Evolutionary conservation across 768 basidiomycete genomes (phyloP).

Genomic region (Sporobolomyces roseus): DNA sequence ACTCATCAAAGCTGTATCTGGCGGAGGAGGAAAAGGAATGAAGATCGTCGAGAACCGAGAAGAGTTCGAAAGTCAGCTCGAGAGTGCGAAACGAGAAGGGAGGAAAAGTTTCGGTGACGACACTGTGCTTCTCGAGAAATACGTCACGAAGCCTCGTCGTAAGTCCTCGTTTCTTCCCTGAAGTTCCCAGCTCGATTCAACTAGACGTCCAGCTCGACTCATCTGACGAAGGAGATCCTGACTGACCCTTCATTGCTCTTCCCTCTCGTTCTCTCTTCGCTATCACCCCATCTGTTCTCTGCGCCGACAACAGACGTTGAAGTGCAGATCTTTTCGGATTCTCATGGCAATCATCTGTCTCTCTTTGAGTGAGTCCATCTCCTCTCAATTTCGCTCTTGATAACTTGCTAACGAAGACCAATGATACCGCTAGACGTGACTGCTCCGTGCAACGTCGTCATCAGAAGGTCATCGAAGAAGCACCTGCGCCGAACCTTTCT

Average conservation of each 20-base stretch:
- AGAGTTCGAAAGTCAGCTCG: constrained; percentile 73
- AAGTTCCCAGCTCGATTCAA: too few relatives aligned
- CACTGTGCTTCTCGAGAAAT: constrained; percentile 78
- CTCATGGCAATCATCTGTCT: constrained; percentile 72
- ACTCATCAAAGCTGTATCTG: constrained; percentile 92
- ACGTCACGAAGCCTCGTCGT: constrained; percentile 77
- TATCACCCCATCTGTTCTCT: neutral
- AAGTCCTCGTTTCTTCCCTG: neutral
- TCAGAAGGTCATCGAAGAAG: constrained; percentile 86
- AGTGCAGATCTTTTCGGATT: constrained; percentile 90
- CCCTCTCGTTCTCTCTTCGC: too few relatives aligned
- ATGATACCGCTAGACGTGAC: constrained; percentile 11
- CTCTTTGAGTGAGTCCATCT: constrained; percentile 69
- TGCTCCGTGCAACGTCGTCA: constrained; percentile 53
- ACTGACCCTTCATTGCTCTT: too few relatives aligned
- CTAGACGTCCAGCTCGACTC: too few relatives aligned
- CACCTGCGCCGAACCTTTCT: constrained; percentile 83
- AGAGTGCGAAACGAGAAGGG: constrained; percentile 84
- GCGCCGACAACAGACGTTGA: constrained; percentile 56
- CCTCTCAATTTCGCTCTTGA: constrained; percentile 67
- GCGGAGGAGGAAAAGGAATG: constrained; percentile 96
- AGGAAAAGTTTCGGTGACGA: constrained; percentile 82
- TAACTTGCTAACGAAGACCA: neutral
- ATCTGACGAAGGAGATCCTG: too few relatives aligned
- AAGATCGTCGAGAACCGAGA: constrained; percentile 65